Evolutionary conservation across 2,329 filamentous ascomycete genomes (phyloP), one percentile per base, ranked within the genome.

Genomic region (Nothopassalora personata): DNA sequence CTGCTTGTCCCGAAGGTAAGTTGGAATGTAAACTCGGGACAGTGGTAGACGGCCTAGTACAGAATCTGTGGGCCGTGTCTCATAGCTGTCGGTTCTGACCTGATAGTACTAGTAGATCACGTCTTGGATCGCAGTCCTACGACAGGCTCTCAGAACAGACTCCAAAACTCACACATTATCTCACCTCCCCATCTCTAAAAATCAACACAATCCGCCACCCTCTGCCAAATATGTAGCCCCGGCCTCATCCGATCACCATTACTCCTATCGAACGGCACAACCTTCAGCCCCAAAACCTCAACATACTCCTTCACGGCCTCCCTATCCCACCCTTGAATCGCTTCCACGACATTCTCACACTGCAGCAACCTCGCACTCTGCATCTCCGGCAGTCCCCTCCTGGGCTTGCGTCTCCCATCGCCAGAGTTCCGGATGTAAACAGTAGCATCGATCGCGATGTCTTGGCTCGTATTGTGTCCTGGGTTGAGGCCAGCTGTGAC

Each of bases 191-290:
- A 11, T 34, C 31, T 43, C 46, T 49, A 51, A n/a, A 9, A 1
- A 15, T 54, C 53, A 39, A 30, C 46, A 8, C 28, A 50, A 33
- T 60, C 54, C 3, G 39, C 19, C 5, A 54, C 27, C 36, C 28
- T 46, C 52, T 61, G 55, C 56, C 51, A 53, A 39, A 61, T 10
- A 56, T 55, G 52, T 23, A 56, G 27, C 4, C 55, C 52, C 34
- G 59, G 55, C 52, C 39, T 61, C 55, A 61, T 52, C 15, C 18
- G 18, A 19, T 49, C 23, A 23, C 23, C 23, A 23, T 39, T 27
- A 5, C 28, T 28, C 33, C 55, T 10, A 23, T 61, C 55, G 11
- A 53, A 55, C 7, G 48, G 45, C 23, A 61, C 33, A 3, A 61
- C 48, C 13, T 31, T 31, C 27, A 61, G 23, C 5, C 34, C 52